Percentiles rank a stretch among this genome's conserved stretches.
phyloP scores from a whole-genome alignment of 2,329 filamentous ascomycete species.

The Sclerotinia minor region DNA sequence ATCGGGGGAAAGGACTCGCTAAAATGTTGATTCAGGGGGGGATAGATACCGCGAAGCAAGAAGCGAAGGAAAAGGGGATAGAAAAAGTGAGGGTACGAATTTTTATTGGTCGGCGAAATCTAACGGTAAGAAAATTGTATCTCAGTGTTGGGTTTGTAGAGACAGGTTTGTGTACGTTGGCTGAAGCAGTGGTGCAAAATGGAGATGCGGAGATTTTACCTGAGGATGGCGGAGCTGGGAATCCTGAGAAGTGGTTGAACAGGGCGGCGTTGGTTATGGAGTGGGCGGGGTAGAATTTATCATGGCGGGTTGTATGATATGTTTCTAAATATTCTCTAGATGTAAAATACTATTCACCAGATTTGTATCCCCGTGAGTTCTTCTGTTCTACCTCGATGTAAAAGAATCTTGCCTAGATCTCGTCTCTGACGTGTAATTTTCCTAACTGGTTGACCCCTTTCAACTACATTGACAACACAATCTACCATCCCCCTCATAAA shows the following conservation, averaged over 20 bases:
- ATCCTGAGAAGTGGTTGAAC: neutral
- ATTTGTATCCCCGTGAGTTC: too few relatives aligned
- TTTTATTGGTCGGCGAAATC: neutral
- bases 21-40: neutral
- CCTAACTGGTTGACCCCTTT: too few relatives aligned
- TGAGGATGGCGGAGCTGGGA: neutral
- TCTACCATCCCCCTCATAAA: slow-evolving; percentile 30
- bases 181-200: slow-evolving; percentile 2
- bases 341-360: too few relatives aligned
- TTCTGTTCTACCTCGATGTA: too few relatives aligned
- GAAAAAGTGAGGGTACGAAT: neutral
- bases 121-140: neutral
- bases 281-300: neutral
- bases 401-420: too few relatives aligned
- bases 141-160: neutral
- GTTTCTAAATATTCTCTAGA: too few relatives aligned
- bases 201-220: neutral
- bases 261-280: neutral
- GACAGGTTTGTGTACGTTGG: neutral
- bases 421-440: too few relatives aligned
- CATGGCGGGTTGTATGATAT: too few relatives aligned
- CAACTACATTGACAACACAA: too few relatives aligned
- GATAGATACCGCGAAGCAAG: neutral
- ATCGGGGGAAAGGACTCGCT: neutral
- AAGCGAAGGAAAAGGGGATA: neutral